Percentiles rank a stretch among this genome's conserved stretches.
Conservation (phyloP, 2,329 filamentous ascomycete species). For the Elsinoe perseae region DNA sequence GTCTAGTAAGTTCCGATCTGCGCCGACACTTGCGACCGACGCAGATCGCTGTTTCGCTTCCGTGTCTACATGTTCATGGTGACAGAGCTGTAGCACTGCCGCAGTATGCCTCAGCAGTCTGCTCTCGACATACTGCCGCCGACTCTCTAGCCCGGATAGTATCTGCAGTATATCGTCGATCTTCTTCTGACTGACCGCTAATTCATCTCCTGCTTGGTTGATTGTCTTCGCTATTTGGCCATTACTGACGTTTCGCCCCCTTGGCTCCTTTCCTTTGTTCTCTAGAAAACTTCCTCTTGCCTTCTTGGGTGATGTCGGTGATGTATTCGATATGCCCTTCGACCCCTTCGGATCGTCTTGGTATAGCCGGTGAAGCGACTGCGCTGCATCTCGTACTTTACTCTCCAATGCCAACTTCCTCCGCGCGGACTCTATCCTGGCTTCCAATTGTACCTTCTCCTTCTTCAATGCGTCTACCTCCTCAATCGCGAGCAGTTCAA, state of each 20-base stretch:
- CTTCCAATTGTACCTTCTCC: constrained; percentile 62
- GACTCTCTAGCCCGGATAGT: constrained; percentile 69
- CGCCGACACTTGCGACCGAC: neutral
- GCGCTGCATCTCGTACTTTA: constrained; percentile 88
- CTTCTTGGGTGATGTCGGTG: constrained; percentile 40
- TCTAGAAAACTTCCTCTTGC: constrained; percentile 43
- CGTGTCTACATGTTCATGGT: constrained; percentile 53
- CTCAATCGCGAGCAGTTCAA: constrained; percentile 78
- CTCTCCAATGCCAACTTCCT: constrained; percentile 81
- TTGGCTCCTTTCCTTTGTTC: constrained; percentile 20
- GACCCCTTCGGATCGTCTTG: constrained; percentile 42
- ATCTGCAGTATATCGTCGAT: constrained; percentile 80
- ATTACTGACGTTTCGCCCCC: constrained; percentile 30
- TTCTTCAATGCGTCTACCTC: constrained; percentile 90
- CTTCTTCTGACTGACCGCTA: constrained; percentile 64
- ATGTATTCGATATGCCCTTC: constrained; percentile 32
- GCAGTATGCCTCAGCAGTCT: constrained; percentile 83
- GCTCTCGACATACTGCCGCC: constrained; percentile 65
- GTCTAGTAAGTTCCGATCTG: constrained; percentile 10
- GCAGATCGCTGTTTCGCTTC: neutral
- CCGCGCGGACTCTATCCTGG: constrained; percentile 72
- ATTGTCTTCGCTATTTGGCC: constrained; percentile 28
- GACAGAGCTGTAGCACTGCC: constrained; percentile 82
- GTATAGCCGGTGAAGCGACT: constrained; percentile 76
- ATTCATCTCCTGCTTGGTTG: constrained; percentile 62